Conservation (phyloP, 2,329 filamentous ascomycete genomes). For the Fusarium stilboides region DNA sequence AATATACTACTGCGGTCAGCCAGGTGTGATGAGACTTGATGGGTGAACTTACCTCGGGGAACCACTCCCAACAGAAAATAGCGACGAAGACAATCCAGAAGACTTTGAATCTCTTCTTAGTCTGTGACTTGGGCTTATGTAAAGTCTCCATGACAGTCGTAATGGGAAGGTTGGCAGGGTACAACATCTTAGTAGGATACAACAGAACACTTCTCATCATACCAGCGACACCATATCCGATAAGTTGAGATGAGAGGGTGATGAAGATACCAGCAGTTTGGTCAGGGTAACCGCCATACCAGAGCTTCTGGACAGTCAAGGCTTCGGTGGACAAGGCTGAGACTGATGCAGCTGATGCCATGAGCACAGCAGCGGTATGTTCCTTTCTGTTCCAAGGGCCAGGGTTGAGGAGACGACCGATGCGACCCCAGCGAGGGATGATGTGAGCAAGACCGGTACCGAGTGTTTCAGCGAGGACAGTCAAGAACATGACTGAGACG, state of each 20-base stretch:
- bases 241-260: conserved; percentile 63
- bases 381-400: conserved; percentile 50
- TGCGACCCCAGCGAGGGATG: conserved; percentile 31
- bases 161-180: conserved; percentile 50
- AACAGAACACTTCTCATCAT: conserved; percentile 62
- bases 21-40: accelerated
- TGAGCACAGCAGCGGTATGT: conserved; percentile 57
- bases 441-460: conserved; percentile 17
- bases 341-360: conserved; percentile 60
- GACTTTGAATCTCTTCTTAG: conserved; percentile 57
- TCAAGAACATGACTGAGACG: conserved; percentile 47
- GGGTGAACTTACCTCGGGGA: conserved; percentile 18
- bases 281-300: conserved; percentile 59
- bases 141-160: conserved; percentile 51
- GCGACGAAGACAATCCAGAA: conserved; percentile 59
- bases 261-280: conserved; percentile 61
- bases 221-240: conserved; percentile 66
- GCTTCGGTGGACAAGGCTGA: conserved; percentile 54
- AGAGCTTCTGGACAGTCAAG: conserved; percentile 63
- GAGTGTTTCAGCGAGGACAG: conserved; percentile 41
- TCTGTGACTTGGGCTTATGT: conserved; percentile 51
- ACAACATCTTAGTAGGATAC: conserved; percentile 63
- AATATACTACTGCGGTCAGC: conserved; percentile 44
- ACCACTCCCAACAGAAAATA: conserved; percentile 62
- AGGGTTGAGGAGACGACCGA: conserved; percentile 39